phyloP scores from a whole-genome alignment of 306 rosid species.

The Prosopis cineraria region DNA sequence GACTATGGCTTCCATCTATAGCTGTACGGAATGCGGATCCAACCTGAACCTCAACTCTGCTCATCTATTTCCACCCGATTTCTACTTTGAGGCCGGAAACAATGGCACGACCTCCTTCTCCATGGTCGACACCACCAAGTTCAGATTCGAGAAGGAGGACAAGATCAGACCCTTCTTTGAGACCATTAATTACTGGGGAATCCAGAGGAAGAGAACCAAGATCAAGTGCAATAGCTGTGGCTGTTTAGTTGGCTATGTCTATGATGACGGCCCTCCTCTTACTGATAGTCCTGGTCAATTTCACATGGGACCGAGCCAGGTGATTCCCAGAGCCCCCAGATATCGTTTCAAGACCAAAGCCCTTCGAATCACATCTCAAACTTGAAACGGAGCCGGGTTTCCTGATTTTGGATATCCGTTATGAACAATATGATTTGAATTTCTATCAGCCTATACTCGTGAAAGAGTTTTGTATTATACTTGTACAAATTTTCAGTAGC shows the following conservation, averaged over 20 bases:
- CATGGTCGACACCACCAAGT: constrained; percentile 59
- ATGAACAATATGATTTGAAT: not conserved
- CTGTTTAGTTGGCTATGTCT: constrained; percentile 61
- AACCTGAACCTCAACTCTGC: constrained; percentile 60
- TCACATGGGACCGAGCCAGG: constrained; percentile 94
- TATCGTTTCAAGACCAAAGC: constrained; percentile 81
- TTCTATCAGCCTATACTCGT: not conserved
- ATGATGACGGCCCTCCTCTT: constrained; percentile 89
- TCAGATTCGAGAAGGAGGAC: constrained; percentile 78
- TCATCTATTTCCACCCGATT: constrained; percentile 59
- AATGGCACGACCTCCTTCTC: constrained; percentile 79
- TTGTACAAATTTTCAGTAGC: not conserved
- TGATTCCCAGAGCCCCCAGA: constrained; percentile 75
- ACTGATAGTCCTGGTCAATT: constrained; percentile 69
- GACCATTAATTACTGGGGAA: constrained; percentile 84
- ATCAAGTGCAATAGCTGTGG: constrained; percentile 66
- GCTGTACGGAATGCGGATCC: constrained; percentile 65
- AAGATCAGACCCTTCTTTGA: constrained; percentile 83
- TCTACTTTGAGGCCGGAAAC: constrained; percentile 92
- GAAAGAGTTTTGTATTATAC: not conserved
- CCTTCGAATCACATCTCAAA: constrained; percentile 53
- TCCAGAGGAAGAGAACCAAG: constrained; percentile 86
- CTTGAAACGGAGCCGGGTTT: constrained; percentile 8
- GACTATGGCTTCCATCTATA: constrained; percentile 47
- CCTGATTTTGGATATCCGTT: not conserved